phyloP scores from a whole-genome alignment of 805 yeast species.

The Starmerella bombicola region DNA sequence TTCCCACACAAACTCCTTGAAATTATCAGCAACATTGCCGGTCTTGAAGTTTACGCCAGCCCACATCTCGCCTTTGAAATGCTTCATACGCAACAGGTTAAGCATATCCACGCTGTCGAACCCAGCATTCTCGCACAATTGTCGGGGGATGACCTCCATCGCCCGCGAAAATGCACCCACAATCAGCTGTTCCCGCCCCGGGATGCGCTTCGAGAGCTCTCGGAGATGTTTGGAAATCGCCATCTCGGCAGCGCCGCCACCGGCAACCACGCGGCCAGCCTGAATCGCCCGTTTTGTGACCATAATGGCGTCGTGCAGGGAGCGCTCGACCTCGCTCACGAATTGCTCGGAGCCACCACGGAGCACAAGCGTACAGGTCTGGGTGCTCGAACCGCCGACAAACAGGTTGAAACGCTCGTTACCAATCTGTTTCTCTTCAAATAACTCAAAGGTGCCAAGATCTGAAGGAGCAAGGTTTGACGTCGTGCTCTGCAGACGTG shows the following conservation, averaged over 20 bases:
- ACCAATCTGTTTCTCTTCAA: slow-evolving; percentile 94
- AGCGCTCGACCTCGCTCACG: slow-evolving; percentile 93
- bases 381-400: slow-evolving; percentile 82
- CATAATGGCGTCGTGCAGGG: slow-evolving; percentile 96
- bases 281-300: slow-evolving; percentile 89
- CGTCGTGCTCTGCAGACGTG: slow-evolving; percentile 57
- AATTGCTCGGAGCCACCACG: slow-evolving; percentile 99
- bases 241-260: slow-evolving; percentile 99
- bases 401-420: slow-evolving; percentile 89
- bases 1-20: slow-evolving; percentile 89
- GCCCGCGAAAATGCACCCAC: slow-evolving; percentile 90
- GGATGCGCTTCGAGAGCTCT: slow-evolving; percentile 72
- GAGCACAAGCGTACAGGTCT: slow-evolving; percentile 82
- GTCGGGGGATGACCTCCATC: slow-evolving; percentile 91
- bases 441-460: slow-evolving; percentile 70
- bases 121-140: slow-evolving; percentile 97
- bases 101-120: slow-evolving; percentile 92
- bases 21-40: slow-evolving; percentile 70
- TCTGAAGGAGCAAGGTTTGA: slow-evolving; percentile 55
- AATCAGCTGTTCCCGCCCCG: slow-evolving; percentile 91
- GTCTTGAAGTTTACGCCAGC: slow-evolving; percentile 83
- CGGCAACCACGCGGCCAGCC: slow-evolving; percentile 82
- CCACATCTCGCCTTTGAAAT: slow-evolving; percentile 86
- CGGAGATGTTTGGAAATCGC: slow-evolving; percentile 80
- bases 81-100: slow-evolving; percentile 82